Conservation (phyloP, 345 rosid species). For the Eucalyptus marginata region DNA sequence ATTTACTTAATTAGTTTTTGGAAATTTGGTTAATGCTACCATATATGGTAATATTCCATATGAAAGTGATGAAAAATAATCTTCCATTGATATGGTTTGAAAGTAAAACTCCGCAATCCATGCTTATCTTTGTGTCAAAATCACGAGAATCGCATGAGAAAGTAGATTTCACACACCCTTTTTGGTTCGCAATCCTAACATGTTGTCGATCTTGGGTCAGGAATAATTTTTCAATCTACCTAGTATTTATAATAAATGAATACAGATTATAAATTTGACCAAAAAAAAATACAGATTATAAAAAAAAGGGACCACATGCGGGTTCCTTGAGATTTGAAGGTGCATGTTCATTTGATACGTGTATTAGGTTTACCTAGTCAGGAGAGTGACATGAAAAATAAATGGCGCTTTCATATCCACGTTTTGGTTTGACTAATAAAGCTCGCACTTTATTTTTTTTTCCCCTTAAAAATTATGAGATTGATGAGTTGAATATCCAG, state of each 20-base stretch:
- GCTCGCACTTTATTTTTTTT: background rate
- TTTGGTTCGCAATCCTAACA: too few species aligned
- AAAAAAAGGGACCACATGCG: rapidly evolving
- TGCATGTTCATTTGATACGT: background rate
- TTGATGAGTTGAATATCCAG: background rate
- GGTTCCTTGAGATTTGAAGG: background rate
- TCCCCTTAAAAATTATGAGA: background rate
- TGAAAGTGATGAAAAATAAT: background rate
- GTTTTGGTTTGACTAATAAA: background rate
- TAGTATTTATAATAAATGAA: background rate
- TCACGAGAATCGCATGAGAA: background rate
- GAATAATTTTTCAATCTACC: background rate
- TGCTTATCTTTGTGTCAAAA: background rate
- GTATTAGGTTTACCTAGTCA: background rate
- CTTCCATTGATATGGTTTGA: background rate
- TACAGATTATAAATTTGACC: too few species aligned
- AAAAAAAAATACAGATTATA: background rate
- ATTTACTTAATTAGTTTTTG: background rate
- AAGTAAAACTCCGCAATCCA: background rate
- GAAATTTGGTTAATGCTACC: background rate
- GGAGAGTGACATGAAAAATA: background rate
- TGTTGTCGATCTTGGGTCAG: background rate
- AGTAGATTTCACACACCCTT: background rate
- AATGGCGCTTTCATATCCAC: background rate
- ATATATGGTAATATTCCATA: background rate